Evolutionary conservation across 257 asterid species (phyloP), one percentile per base, ranked within the genome.

Genomic region (Datura wrightii): DNA sequence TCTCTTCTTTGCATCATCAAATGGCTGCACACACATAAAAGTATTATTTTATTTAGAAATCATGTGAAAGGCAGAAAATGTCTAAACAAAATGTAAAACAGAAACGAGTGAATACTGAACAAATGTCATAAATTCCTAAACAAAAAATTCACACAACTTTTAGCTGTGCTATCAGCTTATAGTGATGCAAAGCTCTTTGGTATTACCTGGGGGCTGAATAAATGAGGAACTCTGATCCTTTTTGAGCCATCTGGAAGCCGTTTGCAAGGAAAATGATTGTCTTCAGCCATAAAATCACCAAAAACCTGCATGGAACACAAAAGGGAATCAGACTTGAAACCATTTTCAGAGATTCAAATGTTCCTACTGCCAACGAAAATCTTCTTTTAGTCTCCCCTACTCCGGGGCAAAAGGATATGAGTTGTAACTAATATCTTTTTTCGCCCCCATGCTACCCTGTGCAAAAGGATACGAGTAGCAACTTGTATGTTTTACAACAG

Each of bases 211-310:
- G 94, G 92, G 88, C 89, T 90, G 89, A 84, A 87, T 14, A 87
- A 89, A 56, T 71, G 91, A 31, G 95, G 98, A 44, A 92, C 88
- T 39, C 91, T 92, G 54, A 97, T 89, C 84, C 99, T 92, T 88
- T 97, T 97, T 56, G 99, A 97, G 71, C 99, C 99, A 90, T 97
- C 99, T 5, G 98, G 98, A 54, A 95, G 79, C 50, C 98, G 97
- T 86, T 95, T 95, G 82, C 83, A 86, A 2, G 95, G 92, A 80
- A 86, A 85, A 19, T 85, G 90, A 79, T 84, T 80, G 74, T 89
- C 95, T 4, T 65, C 84, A 16, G 86, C 84, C 58, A 88, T 85
- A 83, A 54, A 66, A 60, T 89, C 90, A 79, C 79, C 46, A 59
- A 79, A 79, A 55, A 94, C 95, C 99, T 97, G 92, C 78, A 83